phyloP scores from a whole-genome alignment of 169 alveolate species.

The Cystoisospora suis region DNA sequence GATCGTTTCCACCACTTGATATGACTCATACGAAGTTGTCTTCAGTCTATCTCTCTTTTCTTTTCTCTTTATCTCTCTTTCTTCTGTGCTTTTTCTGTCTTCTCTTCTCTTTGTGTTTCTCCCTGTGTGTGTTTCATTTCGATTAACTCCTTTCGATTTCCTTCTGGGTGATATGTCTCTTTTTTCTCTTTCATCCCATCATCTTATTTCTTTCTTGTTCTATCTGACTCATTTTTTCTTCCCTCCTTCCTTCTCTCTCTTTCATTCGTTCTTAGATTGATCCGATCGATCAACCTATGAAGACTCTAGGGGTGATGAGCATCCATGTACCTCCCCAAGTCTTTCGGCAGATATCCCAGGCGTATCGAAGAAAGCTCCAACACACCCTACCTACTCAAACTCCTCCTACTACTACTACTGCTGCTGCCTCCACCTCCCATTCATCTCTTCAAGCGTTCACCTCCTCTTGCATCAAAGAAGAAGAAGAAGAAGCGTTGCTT shows the following conservation, averaged over 20 bases:
- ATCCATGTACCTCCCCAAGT: conserved; percentile 50
- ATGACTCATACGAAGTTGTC: no score
- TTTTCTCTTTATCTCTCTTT: no score
- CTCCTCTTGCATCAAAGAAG: neutral
- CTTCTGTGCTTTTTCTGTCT: neutral
- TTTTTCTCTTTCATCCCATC: no score
- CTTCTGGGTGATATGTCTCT: no score
- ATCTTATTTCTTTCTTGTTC: neutral
- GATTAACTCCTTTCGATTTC: no score
- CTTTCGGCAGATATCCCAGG: conserved; percentile 48
- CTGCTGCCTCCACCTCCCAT: neutral
- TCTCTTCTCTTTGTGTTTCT: neutral
- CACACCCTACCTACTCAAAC: neutral
- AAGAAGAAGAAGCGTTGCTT: neutral
- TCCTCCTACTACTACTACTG: neutral
- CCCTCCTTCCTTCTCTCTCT: neutral
- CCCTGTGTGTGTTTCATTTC: no score
- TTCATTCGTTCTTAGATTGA: conserved; percentile 30
- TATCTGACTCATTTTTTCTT: neutral
- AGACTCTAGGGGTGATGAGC: conserved; percentile 55
- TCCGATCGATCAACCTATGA: conserved; percentile 47
- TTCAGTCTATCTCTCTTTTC: no score
- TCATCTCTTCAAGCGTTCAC: neutral
- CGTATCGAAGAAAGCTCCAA: conserved; percentile 11
- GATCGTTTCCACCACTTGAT: no score